Base-by-base conservation (phyloP, 1,139 yeast genomes). In the Diutina sp. region DNA sequence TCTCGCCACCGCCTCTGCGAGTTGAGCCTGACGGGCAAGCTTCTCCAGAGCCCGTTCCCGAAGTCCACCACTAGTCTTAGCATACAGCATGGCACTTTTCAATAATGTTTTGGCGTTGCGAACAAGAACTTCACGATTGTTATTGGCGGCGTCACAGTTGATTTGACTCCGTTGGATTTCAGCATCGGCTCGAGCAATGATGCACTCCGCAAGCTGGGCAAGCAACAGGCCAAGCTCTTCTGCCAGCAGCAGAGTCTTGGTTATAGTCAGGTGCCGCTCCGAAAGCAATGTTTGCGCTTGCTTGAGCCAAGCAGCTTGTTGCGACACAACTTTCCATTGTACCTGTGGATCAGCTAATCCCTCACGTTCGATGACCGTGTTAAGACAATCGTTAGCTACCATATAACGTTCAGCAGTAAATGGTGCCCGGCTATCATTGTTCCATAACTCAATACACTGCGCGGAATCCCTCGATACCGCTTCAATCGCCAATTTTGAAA, bases 151-250 rank as follows among this genome's bases (percentile, higher is more conserved):
- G 29, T 68, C 72, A 51, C 61, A 61, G 2, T 55, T 56, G 0
- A 79, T 55, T 55, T 69, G 72, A 29, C 76, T 66, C 58, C 84
- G 67, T 63, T 79, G 83, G n/a, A 79, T 62, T 56, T 79, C 84
- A 6, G 79, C 70, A 63, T 81, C 85, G 1, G 82, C 75, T 57
- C 84, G 66, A 47, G 78, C 82, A 30, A 80, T 75, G 47, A 73
- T 64, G 0, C 80, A 66, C 5, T 75, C 71, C 60, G 80, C 69
- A 1, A 79, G 60, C 58, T 76, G 78, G 8, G 75, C 68, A 11
- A 77, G 69, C 29, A 75, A 60, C 0, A 68, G 61, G 0, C 80
- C 80, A 45, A 73, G 32, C 11, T 61, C 62, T 16, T 44, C 25
- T 7, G 30, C 55, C 28, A 30, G 32, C 46, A n/a, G 47, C 16